Percentiles rank a stretch among this genome's conserved stretches.
phyloP scores from a whole-genome alignment of 352 stramenopile genomes.

The Thalassiosira exigua region DNA sequence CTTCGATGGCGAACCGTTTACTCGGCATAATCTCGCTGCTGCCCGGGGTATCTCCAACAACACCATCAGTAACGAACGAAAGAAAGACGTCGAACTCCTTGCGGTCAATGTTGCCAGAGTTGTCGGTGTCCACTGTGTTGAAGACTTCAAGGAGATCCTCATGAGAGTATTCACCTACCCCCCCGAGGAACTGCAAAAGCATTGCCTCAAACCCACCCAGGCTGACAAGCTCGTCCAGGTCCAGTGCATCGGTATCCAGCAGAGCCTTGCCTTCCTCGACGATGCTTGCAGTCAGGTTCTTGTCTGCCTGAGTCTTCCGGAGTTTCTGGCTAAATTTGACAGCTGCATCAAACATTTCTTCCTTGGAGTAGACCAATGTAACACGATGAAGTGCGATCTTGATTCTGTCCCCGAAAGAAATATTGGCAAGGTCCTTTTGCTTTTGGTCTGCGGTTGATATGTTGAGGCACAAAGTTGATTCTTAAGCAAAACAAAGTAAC shows the following conservation, averaged over 20 bases:
- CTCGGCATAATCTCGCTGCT: neutral
- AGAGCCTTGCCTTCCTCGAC: neutral
- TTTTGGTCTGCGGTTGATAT: too few relatives aligned
- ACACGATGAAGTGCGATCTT: constrained; percentile 7
- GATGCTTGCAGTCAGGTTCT: neutral
- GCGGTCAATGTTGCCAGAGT: neutral
- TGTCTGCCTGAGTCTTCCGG: neutral
- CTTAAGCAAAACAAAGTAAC: too few relatives aligned
- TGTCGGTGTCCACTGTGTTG: constrained; percentile 2
- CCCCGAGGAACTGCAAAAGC: constrained; percentile 21
- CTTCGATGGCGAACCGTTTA: neutral
- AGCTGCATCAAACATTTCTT: constrained; percentile 27
- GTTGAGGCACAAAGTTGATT: too few relatives aligned
- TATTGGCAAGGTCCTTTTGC: too few relatives aligned
- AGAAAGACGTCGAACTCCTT: constrained; percentile 11
- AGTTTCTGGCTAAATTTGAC: constrained; percentile 4
- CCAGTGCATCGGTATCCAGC: neutral
- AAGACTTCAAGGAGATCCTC: constrained; percentile 13
- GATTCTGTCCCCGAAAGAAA: constrained; percentile 14
- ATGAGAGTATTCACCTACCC: constrained; percentile 10
- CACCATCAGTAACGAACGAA: neutral
- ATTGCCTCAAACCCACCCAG: constrained; percentile 7
- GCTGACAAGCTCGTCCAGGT: constrained; percentile 4
- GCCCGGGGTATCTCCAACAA: too few relatives aligned
- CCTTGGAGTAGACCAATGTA: neutral